Conservation (phyloP, 2,329 filamentous ascomycete genomes). For the Penicillium sp. region DNA sequence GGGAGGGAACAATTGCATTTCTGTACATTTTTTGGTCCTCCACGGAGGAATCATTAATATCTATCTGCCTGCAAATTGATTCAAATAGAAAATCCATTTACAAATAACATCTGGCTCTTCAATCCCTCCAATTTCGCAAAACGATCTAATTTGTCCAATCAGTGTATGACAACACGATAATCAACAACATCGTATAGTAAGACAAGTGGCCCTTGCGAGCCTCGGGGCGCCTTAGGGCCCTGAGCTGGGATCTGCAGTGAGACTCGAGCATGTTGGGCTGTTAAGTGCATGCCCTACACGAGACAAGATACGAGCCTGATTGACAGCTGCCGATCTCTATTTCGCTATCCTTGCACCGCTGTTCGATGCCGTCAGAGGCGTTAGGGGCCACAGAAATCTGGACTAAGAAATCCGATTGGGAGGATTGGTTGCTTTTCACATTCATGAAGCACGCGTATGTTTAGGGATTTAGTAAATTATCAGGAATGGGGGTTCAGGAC, state of each 20-base stretch:
- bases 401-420: neutral
- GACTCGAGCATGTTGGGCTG: no score
- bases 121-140: neutral
- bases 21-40: constrained; percentile 1
- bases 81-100: neutral
- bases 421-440: no score
- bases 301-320: neutral
- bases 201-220: neutral
- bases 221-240: neutral
- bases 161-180: no score
- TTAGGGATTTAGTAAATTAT: neutral
- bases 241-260: neutral
- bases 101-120: neutral
- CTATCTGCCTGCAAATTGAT: neutral
- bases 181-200: neutral
- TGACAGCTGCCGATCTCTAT: neutral
- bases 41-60: neutral
- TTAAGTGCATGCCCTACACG: no score
- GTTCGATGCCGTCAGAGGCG: neutral
- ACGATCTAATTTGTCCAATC: neutral
- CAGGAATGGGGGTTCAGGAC: neutral
- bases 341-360: neutral
- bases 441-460: neutral
- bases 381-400: neutral
- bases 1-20: constrained; percentile 4